phyloP scores from a whole-genome alignment of 1,284 basidiomycete genomes.

The Salmacisia buchloeana region DNA sequence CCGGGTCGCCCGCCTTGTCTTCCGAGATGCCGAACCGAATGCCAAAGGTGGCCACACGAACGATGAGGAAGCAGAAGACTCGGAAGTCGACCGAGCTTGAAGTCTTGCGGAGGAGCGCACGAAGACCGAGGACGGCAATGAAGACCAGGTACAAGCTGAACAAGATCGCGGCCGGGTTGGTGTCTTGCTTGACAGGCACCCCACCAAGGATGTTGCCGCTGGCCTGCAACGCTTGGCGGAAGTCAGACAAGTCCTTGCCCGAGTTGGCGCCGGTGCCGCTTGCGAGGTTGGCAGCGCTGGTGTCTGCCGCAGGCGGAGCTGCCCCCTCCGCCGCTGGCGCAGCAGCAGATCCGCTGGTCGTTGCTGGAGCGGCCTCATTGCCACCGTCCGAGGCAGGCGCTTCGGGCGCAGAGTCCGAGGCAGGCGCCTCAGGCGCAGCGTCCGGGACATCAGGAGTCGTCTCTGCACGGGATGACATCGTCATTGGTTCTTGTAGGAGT shows the following conservation, averaged over 20 bases:
- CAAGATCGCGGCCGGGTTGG: not conserved
- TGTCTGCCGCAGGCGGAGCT: too few relatives aligned
- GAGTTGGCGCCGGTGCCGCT: too few relatives aligned
- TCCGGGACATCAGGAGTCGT: too few relatives aligned
- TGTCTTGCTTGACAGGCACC: not conserved
- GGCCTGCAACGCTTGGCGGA: not conserved
- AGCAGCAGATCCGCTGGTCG: too few relatives aligned
- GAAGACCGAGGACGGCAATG: not conserved
- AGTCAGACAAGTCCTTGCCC: too few relatives aligned
- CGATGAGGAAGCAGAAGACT: not conserved
- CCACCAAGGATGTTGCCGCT: not conserved
- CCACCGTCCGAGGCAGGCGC: too few relatives aligned
- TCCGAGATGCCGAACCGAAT: not conserved
- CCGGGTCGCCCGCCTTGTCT: not conserved
- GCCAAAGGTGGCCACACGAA: not conserved
- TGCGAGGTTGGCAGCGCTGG: too few relatives aligned
- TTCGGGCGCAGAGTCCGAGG: too few relatives aligned
- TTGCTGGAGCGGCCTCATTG: too few relatives aligned
- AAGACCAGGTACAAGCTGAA: not conserved
- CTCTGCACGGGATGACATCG: too few relatives aligned
- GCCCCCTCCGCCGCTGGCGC: too few relatives aligned
- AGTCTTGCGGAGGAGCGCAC: not conserved
- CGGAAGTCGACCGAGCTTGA: not conserved
- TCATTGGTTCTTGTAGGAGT: not conserved
- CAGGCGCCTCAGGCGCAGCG: too few relatives aligned